Conservation (phyloP, 345 rosid genomes). For the Eucalyptus sp. region DNA sequence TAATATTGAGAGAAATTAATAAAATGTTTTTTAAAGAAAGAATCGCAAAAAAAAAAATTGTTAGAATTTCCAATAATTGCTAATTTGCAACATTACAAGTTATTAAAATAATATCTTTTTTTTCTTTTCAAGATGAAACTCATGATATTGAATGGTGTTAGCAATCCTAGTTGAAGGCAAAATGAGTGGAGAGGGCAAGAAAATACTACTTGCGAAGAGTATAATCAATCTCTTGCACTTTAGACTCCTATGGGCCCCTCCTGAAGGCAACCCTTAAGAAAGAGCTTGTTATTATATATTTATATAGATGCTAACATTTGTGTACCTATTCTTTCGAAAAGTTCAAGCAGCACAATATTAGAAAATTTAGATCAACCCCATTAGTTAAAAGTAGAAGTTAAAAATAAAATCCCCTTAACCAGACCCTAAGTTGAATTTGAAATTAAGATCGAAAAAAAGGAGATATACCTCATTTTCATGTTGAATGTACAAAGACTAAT, state of each 20-base stretch:
- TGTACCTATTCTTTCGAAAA: neutral
- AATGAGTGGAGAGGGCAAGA: neutral
- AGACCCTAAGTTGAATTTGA: too few species aligned
- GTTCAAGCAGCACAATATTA: rapidly evolving
- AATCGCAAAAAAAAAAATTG: too few species aligned
- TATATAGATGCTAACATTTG: neutral
- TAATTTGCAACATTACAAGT: neutral
- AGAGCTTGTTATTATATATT: neutral
- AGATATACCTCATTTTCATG: too few species aligned
- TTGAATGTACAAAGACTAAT: too few species aligned
- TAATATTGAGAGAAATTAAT: neutral
- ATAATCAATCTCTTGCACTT: neutral
- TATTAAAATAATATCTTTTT: neutral
- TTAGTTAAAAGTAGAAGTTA: too few species aligned
- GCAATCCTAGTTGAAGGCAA: neutral
- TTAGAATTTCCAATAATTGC: neutral
- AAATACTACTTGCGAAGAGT: neutral
- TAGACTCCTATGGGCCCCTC: neutral
- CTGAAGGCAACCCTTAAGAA: neutral
- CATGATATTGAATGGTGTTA: neutral
- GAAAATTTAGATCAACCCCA: neutral
- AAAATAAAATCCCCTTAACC: too few species aligned
- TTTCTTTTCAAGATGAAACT: neutral
- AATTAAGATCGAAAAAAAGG: too few species aligned
- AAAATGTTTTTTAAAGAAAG: too few species aligned